phyloP scores from a whole-genome alignment of 306 rosid species.

The Delonix regia region DNA sequence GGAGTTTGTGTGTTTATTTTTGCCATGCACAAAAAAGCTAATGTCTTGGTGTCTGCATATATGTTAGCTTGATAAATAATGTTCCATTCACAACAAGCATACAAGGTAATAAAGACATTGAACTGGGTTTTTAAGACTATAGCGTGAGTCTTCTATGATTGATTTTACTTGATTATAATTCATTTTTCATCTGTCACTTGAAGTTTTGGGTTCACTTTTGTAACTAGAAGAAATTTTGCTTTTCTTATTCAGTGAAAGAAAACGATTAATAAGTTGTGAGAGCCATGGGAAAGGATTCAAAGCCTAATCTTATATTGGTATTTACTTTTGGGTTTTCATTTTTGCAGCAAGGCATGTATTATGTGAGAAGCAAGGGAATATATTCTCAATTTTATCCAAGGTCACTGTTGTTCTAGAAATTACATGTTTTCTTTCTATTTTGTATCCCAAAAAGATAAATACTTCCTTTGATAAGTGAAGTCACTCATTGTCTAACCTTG shows the following conservation, averaged over 20 bases:
- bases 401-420: neutral
- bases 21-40: neutral
- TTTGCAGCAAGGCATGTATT: slow-evolving; percentile 83
- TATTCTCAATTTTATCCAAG: neutral
- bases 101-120: neutral
- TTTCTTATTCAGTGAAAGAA: slow-evolving; percentile 27
- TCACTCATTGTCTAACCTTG: neutral
- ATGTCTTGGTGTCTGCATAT: neutral
- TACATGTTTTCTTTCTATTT: neutral
- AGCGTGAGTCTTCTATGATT: neutral
- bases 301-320: slow-evolving; percentile 34
- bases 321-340: slow-evolving; percentile 25
- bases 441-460: neutral
- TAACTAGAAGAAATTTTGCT: slow-evolving; percentile 15
- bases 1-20: neutral
- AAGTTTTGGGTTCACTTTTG: slow-evolving; percentile 7
- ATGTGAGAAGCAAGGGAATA: slow-evolving; percentile 90
- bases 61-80: slow-evolving; percentile 1
- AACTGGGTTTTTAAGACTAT: neutral
- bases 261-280: slow-evolving; percentile 23
- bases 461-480: neutral
- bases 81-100: slow-evolving; percentile 8
- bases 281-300: slow-evolving; percentile 87
- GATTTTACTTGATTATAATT: neutral
- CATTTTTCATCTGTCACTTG: neutral